Percentiles rank a stretch among this genome's conserved stretches.
These are phyloP conservation scores for Apiotrichum brassicae DNA, from an alignment of 1,284 basidiomycete genomes.

Conservation along the genomic window DNA sequence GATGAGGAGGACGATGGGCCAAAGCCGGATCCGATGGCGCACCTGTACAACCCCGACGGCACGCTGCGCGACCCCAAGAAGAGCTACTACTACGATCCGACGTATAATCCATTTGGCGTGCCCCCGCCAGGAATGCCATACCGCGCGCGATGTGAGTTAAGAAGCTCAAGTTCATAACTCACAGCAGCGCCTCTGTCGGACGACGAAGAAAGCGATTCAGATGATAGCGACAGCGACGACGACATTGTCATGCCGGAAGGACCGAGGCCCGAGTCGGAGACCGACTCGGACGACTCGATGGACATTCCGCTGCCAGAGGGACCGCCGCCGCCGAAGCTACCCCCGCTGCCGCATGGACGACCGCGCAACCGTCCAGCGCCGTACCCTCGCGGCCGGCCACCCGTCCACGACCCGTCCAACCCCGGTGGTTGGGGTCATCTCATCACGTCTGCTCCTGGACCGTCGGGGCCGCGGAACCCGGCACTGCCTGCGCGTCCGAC, in stretches of 20 bases:
- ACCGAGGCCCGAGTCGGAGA: constrained; percentile 55
- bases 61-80: constrained; percentile 76
- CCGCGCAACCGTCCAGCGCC: not conserved
- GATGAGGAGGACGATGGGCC: constrained; percentile 40
- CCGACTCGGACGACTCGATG: constrained; percentile 44
- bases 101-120: constrained; percentile 92
- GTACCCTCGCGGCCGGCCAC: not conserved
- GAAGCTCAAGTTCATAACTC: not conserved
- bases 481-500: not conserved
- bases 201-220: constrained; percentile 13
- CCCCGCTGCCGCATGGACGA: constrained; percentile 10
- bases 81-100: constrained; percentile 85
- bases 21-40: constrained; percentile 17
- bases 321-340: constrained; percentile 41
- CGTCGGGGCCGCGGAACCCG: not conserved
- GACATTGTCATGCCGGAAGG: constrained; percentile 83
- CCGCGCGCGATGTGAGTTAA: constrained; percentile 65
- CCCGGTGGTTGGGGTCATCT: constrained; percentile 11
- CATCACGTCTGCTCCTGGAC: not conserved
- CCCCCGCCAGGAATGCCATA: constrained; percentile 96
- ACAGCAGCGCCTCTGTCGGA: constrained; percentile 1
- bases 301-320: constrained; percentile 49
- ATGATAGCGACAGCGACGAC: constrained; percentile 52
- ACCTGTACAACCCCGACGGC: constrained; percentile 69
- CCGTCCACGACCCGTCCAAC: not conserved